Evolutionary conservation across 2,329 filamentous ascomycete genomes (phyloP).

Genomic region (Thyridium curvatum): DNA sequence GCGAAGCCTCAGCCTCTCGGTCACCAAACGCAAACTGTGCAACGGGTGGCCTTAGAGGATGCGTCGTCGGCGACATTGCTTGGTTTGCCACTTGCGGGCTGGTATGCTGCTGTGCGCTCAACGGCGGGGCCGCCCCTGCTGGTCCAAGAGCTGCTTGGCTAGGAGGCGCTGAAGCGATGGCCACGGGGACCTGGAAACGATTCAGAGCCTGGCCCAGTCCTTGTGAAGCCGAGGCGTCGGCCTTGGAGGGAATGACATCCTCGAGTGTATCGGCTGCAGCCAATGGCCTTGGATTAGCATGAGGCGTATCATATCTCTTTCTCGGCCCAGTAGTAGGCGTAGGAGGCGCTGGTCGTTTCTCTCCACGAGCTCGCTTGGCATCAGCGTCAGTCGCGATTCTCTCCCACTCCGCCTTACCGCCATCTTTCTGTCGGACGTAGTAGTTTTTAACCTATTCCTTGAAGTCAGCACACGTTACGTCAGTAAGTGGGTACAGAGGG

Average conservation of each 20-base stretch:
- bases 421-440: conserved; percentile 54
- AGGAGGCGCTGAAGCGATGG: conserved; percentile 24
- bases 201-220: conserved; percentile 11
- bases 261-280: conserved; percentile 40
- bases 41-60: conserved; percentile 35
- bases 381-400: conserved; percentile 55
- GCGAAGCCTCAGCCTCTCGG: conserved; percentile 26
- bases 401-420: conserved; percentile 51
- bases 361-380: conserved; percentile 45
- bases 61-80: conserved; percentile 38
- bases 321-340: conserved; percentile 46
- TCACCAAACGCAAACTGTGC: conserved; percentile 37
- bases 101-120: conserved; percentile 15
- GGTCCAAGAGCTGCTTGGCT: conserved; percentile 15
- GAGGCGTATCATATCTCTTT: conserved; percentile 41
- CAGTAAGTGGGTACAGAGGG: too few relatives aligned
- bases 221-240: conserved; percentile 23
- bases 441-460: conserved; percentile 59
- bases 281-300: conserved; percentile 36
- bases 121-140: too few relatives aligned
- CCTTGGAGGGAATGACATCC: conserved; percentile 39
- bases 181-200: conserved; percentile 22
- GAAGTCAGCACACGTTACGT: not conserved
- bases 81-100: conserved; percentile 28
- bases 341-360: conserved; percentile 55